These are phyloP conservation scores for Neodidymelliopsis sp. DNA, from an alignment of 2,329 filamentous ascomycete genomes.

Conservation along the genomic window DNA sequence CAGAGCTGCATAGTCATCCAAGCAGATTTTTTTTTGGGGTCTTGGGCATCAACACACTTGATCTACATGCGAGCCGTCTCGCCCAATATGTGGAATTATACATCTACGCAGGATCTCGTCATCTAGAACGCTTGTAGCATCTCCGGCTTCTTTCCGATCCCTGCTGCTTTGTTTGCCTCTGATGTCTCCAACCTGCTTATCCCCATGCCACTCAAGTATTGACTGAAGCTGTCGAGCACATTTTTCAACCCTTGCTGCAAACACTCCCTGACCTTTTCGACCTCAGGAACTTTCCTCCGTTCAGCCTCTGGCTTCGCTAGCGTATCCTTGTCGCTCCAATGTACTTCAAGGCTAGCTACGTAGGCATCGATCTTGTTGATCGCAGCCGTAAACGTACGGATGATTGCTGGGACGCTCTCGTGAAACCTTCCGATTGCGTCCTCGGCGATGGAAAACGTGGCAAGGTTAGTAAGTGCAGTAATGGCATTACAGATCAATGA, in stretches of 20 bases:
- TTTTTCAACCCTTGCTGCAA: slow-evolving; percentile 71
- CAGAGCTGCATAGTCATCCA: too few relatives aligned
- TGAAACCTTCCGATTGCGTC: slow-evolving; percentile 89
- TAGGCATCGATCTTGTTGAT: slow-evolving; percentile 76
- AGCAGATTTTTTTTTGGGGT: too few relatives aligned
- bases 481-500: slow-evolving; percentile 59
- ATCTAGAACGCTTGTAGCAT: slow-evolving; percentile 28
- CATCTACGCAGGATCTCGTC: too few relatives aligned
- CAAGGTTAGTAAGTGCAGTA: slow-evolving; percentile 72
- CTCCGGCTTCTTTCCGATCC: slow-evolving; percentile 27
- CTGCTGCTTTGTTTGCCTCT: slow-evolving; percentile 56
- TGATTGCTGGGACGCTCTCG: slow-evolving; percentile 75
- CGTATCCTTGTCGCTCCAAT: slow-evolving; percentile 80
- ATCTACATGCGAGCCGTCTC: too few relatives aligned
- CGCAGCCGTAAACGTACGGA: slow-evolving; percentile 74
- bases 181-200: slow-evolving; percentile 75
- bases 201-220: slow-evolving; percentile 74
- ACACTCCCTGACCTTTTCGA: slow-evolving; percentile 72
- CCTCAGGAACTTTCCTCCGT: slow-evolving; percentile 62
- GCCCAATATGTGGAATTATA: too few relatives aligned
- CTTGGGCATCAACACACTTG: too few relatives aligned
- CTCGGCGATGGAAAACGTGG: slow-evolving; percentile 77
- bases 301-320: slow-evolving; percentile 53
- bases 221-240: slow-evolving; percentile 75
- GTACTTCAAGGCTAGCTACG: slow-evolving; percentile 63